Evolutionary conservation across 495 filamentous ascomycete species (phyloP).

Genomic region (Jackrogersella minutella): DNA sequence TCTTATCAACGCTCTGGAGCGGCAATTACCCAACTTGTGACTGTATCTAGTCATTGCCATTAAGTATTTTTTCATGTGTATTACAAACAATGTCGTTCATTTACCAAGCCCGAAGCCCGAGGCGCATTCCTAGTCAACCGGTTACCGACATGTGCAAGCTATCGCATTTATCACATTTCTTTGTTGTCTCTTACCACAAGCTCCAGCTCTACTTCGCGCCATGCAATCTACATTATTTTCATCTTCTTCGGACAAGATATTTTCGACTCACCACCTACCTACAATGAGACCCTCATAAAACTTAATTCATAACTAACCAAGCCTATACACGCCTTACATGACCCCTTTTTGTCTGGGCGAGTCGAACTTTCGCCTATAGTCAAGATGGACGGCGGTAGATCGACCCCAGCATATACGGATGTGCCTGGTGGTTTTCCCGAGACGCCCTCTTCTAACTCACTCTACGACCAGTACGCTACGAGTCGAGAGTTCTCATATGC

Average conservation of each 20-base stretch:
- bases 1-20: neutral
- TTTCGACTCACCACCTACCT: neutral
- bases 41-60: neutral
- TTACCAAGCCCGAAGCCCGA: slow-evolving; percentile 32
- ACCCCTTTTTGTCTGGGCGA: neutral
- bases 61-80: too few species aligned
- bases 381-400: slow-evolving; percentile 30
- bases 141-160: slow-evolving; percentile 24
- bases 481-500: slow-evolving; percentile 23
- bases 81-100: slow-evolving; percentile 17
- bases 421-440: slow-evolving; percentile 37
- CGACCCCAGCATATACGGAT: slow-evolving; percentile 28
- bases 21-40: neutral
- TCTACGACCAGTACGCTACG: neutral
- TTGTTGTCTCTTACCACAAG: slow-evolving; percentile 7
- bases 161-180: slow-evolving; percentile 2
- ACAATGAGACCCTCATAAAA: slow-evolving; percentile 16
- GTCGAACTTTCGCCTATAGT: neutral
- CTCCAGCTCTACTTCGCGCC: neutral
- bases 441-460: slow-evolving; percentile 23
- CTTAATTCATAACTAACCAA: slow-evolving; percentile 9
- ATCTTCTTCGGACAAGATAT: neutral
- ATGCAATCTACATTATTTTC: slow-evolving; percentile 6
- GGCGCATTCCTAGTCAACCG: slow-evolving; percentile 14
- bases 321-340: neutral